Evolutionary conservation across 2,329 filamentous ascomycete species (phyloP), one percentile per base, ranked within the genome.

Genomic region (Juglanconis sp.): DNA sequence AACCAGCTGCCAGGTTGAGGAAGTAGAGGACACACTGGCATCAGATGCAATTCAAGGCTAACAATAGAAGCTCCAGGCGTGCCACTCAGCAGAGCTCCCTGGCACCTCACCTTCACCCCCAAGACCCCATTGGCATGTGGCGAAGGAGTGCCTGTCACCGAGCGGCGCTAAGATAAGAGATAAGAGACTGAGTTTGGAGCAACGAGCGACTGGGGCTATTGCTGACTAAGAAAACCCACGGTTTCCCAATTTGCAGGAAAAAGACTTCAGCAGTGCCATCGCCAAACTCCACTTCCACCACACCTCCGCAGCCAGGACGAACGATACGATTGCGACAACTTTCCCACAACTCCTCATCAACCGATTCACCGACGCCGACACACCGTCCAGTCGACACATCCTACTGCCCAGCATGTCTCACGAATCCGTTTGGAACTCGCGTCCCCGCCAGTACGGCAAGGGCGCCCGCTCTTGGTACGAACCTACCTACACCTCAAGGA

Each of bases 371-470:
- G 46, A 31, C 46, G 5, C 44, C 44, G 62, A 62, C 68, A 75
- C 68, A 65, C 47, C 50, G 52, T 64, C 49, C 58, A 61, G 49
- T 62, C 59, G 40, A 64, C 56, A 55, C 50, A 55, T 59, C 59
- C 72, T 17, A 44, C 38, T 57, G 74, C 76, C 74, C 76, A 84
- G 73, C 71, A 86, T 84, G 83, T 84, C 81, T 82, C 84, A 85
- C 92, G 94, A 98, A 86, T 92, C 90, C 77, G 92, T 98, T 83
- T 99, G 94, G 93, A 96, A 96, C 89, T 96, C 92, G 76, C 93
- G 95, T 80, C 95, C 95, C 77, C 90, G 93, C 81, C 92, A 81
- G 79, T 96, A 96, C 87, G 94, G 94, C 86, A 97, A 97, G 88
- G 94, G 94, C 83, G 84, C 91, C 80, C 90, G 93, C 81, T 80